Conservation (phyloP, 306 rosid species). For the Vicia villosa region DNA sequence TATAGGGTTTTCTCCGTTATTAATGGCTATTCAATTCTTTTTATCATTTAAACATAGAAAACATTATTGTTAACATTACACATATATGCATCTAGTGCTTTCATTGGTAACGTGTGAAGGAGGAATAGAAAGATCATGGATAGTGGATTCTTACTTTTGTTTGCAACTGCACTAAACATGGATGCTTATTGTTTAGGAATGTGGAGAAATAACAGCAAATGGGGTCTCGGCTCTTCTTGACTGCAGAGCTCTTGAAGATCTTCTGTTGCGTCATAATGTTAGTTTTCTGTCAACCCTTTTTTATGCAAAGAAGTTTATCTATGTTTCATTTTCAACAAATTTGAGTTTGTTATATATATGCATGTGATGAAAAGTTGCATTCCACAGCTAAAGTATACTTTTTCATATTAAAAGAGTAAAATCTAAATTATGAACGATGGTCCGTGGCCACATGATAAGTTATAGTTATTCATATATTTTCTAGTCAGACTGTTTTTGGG, state of each 20-base stretch:
- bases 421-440: not conserved
- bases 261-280: constrained; percentile 81
- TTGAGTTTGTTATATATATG: not conserved
- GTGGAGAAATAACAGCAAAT: constrained; percentile 69
- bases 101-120: not conserved
- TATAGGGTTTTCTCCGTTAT: constrained; percentile 2
- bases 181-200: constrained; percentile 56
- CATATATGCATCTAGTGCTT: constrained; percentile 10
- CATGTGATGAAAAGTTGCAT: not conserved
- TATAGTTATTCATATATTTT: not conserved
- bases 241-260: constrained; percentile 84
- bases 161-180: constrained; percentile 17
- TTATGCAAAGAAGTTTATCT: not conserved
- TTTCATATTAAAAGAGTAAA: constrained; percentile 6
- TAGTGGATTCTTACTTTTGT: constrained; percentile 15
- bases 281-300: constrained; percentile 35
- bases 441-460: constrained; percentile 7
- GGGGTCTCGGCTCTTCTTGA: constrained; percentile 69
- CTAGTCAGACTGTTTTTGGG: constrained; percentile 8
- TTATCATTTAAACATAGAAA: constrained; percentile 3
- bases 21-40: constrained; percentile 16
- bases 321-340: constrained; percentile 3
- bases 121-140: constrained; percentile 17
- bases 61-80: constrained; percentile 9
- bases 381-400: not conserved